Evolutionary conservation across 2,329 filamentous ascomycete genomes (phyloP), one percentile per base, ranked within the genome.

Genomic region (Cladophialophora bantiana): DNA sequence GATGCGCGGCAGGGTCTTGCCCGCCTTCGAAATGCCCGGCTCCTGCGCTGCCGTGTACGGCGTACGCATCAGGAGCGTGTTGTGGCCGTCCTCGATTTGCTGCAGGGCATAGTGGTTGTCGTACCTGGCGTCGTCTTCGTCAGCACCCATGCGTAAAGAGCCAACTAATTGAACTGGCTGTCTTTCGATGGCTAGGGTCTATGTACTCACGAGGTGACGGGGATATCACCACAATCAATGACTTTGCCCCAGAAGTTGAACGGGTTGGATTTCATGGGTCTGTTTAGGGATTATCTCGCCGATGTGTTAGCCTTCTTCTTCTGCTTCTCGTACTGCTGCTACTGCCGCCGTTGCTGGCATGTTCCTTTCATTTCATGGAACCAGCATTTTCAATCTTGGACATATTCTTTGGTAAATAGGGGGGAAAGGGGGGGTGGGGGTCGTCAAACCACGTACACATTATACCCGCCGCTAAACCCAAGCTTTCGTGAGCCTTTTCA

Each of bases 31-130:
- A 0, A 90, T 88, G 0, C 92, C 92, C 1, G 81, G 78, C 74
- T 88, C 86, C 57, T 88, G 78, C 2, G 90, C 86, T 70, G 91
- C 83, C 1, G 91, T 94, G 55, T 84, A 85, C 0, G 92, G 92
- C 1, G 84, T 78, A 40, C 92, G 89, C 69, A 89, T 89, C 7
- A 95, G 82, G 67, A 96, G 86, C 68, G 84, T 85, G 77, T 91
- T 89, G 79, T 96, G 92, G 7, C 92, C 92, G 78, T 94, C 88
- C 76, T 96, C 92, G 60, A 96, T 95, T 76, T 96, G 92, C 68
- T 90, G 85, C 31, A 96, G 87, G 7, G 92, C 93, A 78, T 87
- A 95, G 1, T 86, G 84, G 76, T 95, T 95, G 78, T 96, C 92
- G 72, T 94, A 94, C 38, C 90, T 92, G 15, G 10, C 42, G 42